phyloP scores from a whole-genome alignment of 257 asterid species.

The Nicotiana obtusifolia region DNA sequence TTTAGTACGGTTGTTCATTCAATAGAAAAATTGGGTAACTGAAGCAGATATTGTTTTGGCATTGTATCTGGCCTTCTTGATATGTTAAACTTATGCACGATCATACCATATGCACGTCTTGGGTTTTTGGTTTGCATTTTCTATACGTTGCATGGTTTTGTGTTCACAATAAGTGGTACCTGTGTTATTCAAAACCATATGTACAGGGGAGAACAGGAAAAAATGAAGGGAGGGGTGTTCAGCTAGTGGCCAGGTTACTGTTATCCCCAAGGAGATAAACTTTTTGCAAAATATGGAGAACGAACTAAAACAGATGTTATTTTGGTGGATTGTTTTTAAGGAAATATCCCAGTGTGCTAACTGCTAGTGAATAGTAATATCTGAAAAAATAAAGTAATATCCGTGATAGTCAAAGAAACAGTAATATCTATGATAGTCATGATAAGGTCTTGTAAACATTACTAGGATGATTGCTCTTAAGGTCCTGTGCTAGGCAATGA shows the following conservation, averaged over 20 bases:
- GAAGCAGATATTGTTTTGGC: constrained; percentile 4
- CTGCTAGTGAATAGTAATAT: too few relatives aligned
- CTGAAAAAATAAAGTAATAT: too few relatives aligned
- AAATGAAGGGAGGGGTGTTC: neutral
- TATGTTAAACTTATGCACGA: neutral
- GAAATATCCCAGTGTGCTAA: neutral
- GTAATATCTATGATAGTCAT: too few relatives aligned
- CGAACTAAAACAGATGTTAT: neutral
- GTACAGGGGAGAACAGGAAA: neutral
- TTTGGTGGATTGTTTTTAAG: neutral
- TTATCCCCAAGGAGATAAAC: neutral
- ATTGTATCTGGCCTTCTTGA: neutral
- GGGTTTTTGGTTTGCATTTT: neutral
- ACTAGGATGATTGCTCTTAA: neutral
- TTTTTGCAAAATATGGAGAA: neutral
- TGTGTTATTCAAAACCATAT: neutral
- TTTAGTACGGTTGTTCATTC: neutral
- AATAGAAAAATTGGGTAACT: neutral
- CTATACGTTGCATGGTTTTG: neutral
- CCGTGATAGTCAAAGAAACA: too few relatives aligned
- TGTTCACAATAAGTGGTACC: neutral
- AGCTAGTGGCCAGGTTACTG: neutral
- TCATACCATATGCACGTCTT: neutral
- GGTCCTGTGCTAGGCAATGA: neutral
- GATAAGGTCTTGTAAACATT: neutral